Conservation (phyloP, 805 yeast species). For the Candida xyloterini region DNA sequence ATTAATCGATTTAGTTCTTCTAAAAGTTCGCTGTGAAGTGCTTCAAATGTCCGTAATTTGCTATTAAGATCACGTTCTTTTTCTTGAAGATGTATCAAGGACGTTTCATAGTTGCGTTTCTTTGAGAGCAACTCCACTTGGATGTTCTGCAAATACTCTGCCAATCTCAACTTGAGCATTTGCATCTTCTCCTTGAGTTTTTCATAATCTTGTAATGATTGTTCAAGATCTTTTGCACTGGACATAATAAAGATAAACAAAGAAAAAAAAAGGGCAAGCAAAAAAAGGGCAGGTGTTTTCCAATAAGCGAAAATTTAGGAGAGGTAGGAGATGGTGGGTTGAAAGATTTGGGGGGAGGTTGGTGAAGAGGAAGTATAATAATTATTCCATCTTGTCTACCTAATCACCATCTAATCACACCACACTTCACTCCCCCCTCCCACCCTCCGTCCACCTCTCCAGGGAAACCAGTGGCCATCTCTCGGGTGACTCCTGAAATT, state of each 20-base stretch:
- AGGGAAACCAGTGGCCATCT: background rate
- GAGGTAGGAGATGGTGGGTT: no score
- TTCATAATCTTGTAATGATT: slow-evolving; percentile 23
- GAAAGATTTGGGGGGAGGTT: no score
- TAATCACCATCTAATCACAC: no score
- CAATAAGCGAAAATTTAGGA: no score
- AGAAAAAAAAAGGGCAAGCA: background rate
- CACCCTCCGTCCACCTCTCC: no score
- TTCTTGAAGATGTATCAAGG: slow-evolving; percentile 22
- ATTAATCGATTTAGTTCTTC: slow-evolving; percentile 22
- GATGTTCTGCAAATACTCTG: slow-evolving; percentile 13
- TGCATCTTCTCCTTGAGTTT: slow-evolving; percentile 24
- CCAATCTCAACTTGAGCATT: slow-evolving; percentile 17
- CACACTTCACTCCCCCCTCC: no score
- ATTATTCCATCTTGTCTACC: no score
- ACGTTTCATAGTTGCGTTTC: slow-evolving; percentile 23
- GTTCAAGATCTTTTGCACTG: slow-evolving; percentile 17
- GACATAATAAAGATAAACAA: slow-evolving; percentile 13
- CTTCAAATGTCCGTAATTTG: slow-evolving; percentile 18
- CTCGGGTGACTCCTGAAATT: background rate
- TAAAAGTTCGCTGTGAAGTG: slow-evolving; percentile 19
- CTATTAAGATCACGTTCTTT: slow-evolving; percentile 19
- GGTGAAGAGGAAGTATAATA: no score
- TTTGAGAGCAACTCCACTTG: slow-evolving; percentile 21
- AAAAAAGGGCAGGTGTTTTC: no score